These are phyloP conservation scores for Xylariaceae sp. DNA, from an alignment of 2,329 filamentous ascomycete species.

Conservation along the genomic window DNA sequence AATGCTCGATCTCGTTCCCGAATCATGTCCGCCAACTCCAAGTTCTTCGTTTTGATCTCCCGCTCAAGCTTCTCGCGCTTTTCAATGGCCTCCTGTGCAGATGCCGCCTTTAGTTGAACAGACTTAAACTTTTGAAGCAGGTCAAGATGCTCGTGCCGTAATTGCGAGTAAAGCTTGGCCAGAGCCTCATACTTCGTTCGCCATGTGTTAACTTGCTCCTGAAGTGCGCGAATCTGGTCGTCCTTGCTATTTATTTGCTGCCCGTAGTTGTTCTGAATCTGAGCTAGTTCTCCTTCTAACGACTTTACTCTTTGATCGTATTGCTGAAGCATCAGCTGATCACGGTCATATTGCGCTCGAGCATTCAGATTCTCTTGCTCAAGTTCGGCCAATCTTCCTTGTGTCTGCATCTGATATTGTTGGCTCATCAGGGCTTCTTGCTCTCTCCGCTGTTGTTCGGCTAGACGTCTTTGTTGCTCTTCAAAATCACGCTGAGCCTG, in stretches of 20 bases:
- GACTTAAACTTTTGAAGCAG: constrained; percentile 94
- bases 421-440: constrained; percentile 86
- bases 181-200: constrained; percentile 93
- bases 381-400: constrained; percentile 90
- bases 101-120: constrained; percentile 93
- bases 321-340: constrained; percentile 94
- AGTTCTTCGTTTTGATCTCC: constrained; percentile 98
- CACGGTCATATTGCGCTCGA: constrained; percentile 90
- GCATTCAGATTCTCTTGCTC: constrained; percentile 94
- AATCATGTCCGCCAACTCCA: constrained; percentile 99
- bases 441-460: constrained; percentile 84
- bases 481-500: constrained; percentile 95
- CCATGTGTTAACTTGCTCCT: constrained; percentile 98
- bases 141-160: constrained; percentile 91
- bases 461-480: constrained; percentile 81
- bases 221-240: constrained; percentile 85
- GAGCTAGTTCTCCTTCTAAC: constrained; percentile 78
- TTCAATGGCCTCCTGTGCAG: constrained; percentile 94
- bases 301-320: constrained; percentile 94
- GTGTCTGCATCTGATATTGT: constrained; percentile 88
- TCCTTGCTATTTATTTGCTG: constrained; percentile 88
- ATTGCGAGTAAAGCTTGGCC: constrained; percentile 93
- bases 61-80: constrained; percentile 90
- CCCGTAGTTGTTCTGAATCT: constrained; percentile 76
- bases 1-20: constrained; percentile 88